Evolutionary conservation across 2,329 filamentous ascomycete genomes (phyloP).

Genomic region (Penicillium capsulatum): DNA sequence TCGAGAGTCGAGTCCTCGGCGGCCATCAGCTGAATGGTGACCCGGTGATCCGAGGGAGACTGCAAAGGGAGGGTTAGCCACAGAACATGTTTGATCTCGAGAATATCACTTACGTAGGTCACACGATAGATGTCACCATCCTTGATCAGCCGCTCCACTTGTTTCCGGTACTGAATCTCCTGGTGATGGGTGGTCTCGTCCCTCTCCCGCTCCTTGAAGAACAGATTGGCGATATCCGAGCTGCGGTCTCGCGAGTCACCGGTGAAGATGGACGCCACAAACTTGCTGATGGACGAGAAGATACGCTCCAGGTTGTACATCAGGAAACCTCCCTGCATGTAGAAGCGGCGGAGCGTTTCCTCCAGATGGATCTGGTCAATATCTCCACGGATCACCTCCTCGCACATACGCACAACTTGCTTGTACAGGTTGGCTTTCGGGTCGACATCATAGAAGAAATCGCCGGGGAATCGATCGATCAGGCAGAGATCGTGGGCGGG

Average conservation of each 20-base stretch:
- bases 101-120: slow-evolving; percentile 67
- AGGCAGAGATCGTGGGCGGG: slow-evolving; percentile 80
- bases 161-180: slow-evolving; percentile 85
- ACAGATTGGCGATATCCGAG: slow-evolving; percentile 81
- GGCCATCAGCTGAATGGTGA: slow-evolving; percentile 77
- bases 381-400: slow-evolving; percentile 78
- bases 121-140: slow-evolving; percentile 89
- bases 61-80: slow-evolving; percentile 32
- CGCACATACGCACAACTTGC: slow-evolving; percentile 78
- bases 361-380: slow-evolving; percentile 80
- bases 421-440: slow-evolving; percentile 72
- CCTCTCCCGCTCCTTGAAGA: slow-evolving; percentile 73
- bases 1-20: slow-evolving; percentile 77
- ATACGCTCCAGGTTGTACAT: slow-evolving; percentile 91
- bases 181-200: slow-evolving; percentile 84
- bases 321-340: slow-evolving; percentile 85
- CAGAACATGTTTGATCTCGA: background rate
- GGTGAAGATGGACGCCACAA: slow-evolving; percentile 77
- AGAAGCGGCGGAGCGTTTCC: slow-evolving; percentile 86
- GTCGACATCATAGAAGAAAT: slow-evolving; percentile 68
- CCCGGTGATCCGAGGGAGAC: slow-evolving; percentile 65
- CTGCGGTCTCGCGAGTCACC: slow-evolving; percentile 90
- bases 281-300: slow-evolving; percentile 72
- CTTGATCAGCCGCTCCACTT: slow-evolving; percentile 87
- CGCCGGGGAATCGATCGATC: slow-evolving; percentile 67